Conservation (phyloP, 2,329 filamentous ascomycete species). For the Diaporthe humulicola region DNA sequence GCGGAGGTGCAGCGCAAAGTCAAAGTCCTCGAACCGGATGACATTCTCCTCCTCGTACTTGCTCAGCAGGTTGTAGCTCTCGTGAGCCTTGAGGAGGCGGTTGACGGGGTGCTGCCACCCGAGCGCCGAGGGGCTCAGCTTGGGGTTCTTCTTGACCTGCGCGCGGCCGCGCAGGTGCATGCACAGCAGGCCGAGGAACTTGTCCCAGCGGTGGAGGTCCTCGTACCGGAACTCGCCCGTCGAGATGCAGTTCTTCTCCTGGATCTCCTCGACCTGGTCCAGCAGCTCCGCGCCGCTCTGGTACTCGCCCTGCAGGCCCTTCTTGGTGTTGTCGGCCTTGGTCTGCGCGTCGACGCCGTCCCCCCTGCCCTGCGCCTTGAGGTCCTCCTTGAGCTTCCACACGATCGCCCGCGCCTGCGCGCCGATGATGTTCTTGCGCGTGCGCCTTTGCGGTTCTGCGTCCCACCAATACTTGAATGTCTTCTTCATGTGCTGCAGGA, state of each 20-base stretch:
- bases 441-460: slow-evolving; percentile 1
- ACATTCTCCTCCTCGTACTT: slow-evolving; percentile 22
- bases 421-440: slow-evolving; percentile 26
- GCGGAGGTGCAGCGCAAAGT: slow-evolving; percentile 20
- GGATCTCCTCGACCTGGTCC: slow-evolving; percentile 15
- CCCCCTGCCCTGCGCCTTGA: slow-evolving; percentile 2
- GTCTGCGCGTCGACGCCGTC: slow-evolving; percentile 19
- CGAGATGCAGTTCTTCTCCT: slow-evolving; percentile 25
- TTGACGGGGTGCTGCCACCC: slow-evolving; percentile 23
- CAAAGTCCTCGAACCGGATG: slow-evolving; percentile 27
- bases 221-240: slow-evolving; percentile 20
- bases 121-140: neutral
- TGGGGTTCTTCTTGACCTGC: slow-evolving; percentile 16
- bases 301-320: neutral
- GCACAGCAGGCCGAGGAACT: slow-evolving; percentile 7
- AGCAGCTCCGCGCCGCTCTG: neutral
- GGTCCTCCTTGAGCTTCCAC: slow-evolving; percentile 17
- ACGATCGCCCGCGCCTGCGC: slow-evolving; percentile 13
- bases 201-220: slow-evolving; percentile 29
- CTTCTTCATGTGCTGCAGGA: slow-evolving; percentile 22
- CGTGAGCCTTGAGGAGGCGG: slow-evolving; percentile 16
- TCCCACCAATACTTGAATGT: slow-evolving; percentile 25
- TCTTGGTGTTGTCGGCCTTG: neutral
- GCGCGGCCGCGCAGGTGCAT: slow-evolving; percentile 21
- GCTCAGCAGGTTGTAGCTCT: slow-evolving; percentile 18